phyloP scores from a whole-genome alignment of 345 rosid species.

The Turritis glabra region DNA sequence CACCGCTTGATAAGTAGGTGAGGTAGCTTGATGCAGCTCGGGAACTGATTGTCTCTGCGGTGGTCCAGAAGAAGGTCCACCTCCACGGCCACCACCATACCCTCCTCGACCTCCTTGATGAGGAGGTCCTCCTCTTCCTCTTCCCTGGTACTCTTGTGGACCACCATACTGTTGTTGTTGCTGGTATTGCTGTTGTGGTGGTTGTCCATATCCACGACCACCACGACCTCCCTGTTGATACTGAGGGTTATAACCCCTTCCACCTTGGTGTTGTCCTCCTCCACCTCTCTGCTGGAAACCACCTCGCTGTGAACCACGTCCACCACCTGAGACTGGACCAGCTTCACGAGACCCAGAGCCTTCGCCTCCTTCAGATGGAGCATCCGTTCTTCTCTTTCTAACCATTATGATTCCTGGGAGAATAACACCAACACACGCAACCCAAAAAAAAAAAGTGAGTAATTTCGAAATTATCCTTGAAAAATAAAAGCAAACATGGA shows the following conservation, averaged over 20 bases:
- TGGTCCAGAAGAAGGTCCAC: constrained; percentile 56
- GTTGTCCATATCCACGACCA: constrained; percentile 60
- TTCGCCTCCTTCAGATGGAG: constrained; percentile 61
- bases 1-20: constrained; percentile 57
- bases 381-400: constrained; percentile 73
- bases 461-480: not conserved
- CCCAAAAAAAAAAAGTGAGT: not conserved
- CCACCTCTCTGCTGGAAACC: constrained; percentile 48
- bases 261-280: constrained; percentile 51
- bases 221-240: constrained; percentile 69
- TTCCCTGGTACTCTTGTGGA: constrained; percentile 59
- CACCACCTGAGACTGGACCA: constrained; percentile 50
- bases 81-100: constrained; percentile 56
- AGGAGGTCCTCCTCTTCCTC: constrained; percentile 79
- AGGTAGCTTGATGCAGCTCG: constrained; percentile 99
- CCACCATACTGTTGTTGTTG: constrained; percentile 57
- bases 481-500: not conserved
- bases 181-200: constrained; percentile 44
- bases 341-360: constrained; percentile 63
- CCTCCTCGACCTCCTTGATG: constrained; percentile 71
- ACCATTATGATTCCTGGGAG: constrained; percentile 53
- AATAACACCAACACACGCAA: not conserved
- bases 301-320: constrained; percentile 56
- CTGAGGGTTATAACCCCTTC: constrained; percentile 59
- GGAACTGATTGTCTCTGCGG: constrained; percentile 66